Evolutionary conservation across 106 monocot genomes (phyloP).

Genomic region (Iris macrosiphon): DNA sequence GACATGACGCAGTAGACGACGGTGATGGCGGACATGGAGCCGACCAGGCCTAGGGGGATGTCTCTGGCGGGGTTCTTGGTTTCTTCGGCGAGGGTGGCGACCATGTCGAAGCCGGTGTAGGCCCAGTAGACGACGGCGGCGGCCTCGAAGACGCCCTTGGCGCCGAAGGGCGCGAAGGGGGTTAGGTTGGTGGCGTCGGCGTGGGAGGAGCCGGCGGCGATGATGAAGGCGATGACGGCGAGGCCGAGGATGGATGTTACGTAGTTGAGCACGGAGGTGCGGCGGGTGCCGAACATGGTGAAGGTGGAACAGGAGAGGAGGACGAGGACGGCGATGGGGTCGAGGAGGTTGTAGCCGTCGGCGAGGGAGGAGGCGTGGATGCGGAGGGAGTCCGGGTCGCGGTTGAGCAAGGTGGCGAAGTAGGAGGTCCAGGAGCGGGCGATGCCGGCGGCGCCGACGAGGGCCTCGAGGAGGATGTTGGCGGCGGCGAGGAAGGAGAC

Average conservation of each 20-base stretch:
- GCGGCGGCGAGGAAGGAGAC: conserved; percentile 53
- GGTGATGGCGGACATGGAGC: conserved; percentile 66
- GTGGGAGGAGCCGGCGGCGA: conserved; percentile 43
- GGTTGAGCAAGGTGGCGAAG: conserved; percentile 28
- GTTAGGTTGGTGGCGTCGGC: conserved; percentile 34
- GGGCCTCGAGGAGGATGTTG: conserved; percentile 43
- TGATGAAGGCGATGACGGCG: conserved; percentile 51
- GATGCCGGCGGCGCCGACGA: conserved; percentile 41
- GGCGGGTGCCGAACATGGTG: conserved; percentile 33
- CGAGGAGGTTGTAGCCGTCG: conserved; percentile 50
- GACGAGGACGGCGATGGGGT: conserved; percentile 56
- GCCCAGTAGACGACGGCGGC: conserved; percentile 70
- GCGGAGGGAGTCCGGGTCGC: conserved; percentile 11
- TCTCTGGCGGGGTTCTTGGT: conserved; percentile 71
- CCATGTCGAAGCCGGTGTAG: conserved; percentile 74
- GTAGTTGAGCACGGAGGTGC: conserved; percentile 57
- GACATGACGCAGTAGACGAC: conserved; percentile 74
- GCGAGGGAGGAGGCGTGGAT: conserved; percentile 35
- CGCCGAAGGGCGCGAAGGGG: conserved; percentile 70
- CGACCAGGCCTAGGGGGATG: conserved; percentile 71
- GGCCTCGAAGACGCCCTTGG: conserved; percentile 43
- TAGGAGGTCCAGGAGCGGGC: conserved; percentile 46
- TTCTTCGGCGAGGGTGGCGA: conserved; percentile 84
- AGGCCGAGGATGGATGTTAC: conserved; percentile 31
- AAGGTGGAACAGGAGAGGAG: conserved; percentile 26